A percentile compares a stretch with the other conserved stretches of the same genome.
Evolutionary conservation across 2,329 filamentous ascomycete species (phyloP).

Genomic region (Apiospora kogelbergensis): DNA sequence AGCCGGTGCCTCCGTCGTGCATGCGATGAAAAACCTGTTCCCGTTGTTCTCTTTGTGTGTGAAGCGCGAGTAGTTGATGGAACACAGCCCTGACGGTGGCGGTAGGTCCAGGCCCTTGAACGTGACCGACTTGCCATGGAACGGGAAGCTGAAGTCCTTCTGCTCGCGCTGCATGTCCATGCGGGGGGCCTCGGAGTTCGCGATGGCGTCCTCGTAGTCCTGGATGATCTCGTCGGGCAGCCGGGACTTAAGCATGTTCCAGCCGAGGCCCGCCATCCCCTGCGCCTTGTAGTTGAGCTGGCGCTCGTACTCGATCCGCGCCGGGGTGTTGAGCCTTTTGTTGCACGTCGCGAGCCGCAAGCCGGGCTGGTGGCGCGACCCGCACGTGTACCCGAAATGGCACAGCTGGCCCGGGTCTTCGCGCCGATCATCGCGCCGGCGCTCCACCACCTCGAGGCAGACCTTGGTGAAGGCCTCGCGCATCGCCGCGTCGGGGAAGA

Average conservation of each 20-base stretch:
- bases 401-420: slow-evolving; percentile 17
- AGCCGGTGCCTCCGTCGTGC: slow-evolving; percentile 6
- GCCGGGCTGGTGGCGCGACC: slow-evolving; percentile 10
- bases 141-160: slow-evolving; percentile 18
- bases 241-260: slow-evolving; percentile 22
- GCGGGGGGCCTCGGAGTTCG: slow-evolving; percentile 17
- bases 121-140: slow-evolving; percentile 15
- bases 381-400: slow-evolving; percentile 22
- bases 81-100: slow-evolving; percentile 17
- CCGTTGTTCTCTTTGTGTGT: slow-evolving; percentile 20
- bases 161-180: slow-evolving; percentile 21
- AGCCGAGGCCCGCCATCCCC: slow-evolving; percentile 22
- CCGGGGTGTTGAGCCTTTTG: slow-evolving; percentile 8
- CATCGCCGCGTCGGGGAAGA: slow-evolving; percentile 19
- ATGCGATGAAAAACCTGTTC: slow-evolving; percentile 21
- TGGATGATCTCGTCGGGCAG: slow-evolving; percentile 20
- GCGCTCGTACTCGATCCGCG: slow-evolving; percentile 10
- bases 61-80: slow-evolving; percentile 21
- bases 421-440: slow-evolving; percentile 15
- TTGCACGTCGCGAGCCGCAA: slow-evolving; percentile 12
- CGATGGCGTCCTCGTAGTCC: slow-evolving; percentile 20
- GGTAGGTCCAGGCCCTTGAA: slow-evolving; percentile 19
- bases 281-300: slow-evolving; percentile 16
- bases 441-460: slow-evolving; percentile 18
- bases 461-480: slow-evolving; percentile 14